Evolutionary conservation across 1,284 basidiomycete genomes (phyloP).

Genomic region (Mycena sp.): DNA sequence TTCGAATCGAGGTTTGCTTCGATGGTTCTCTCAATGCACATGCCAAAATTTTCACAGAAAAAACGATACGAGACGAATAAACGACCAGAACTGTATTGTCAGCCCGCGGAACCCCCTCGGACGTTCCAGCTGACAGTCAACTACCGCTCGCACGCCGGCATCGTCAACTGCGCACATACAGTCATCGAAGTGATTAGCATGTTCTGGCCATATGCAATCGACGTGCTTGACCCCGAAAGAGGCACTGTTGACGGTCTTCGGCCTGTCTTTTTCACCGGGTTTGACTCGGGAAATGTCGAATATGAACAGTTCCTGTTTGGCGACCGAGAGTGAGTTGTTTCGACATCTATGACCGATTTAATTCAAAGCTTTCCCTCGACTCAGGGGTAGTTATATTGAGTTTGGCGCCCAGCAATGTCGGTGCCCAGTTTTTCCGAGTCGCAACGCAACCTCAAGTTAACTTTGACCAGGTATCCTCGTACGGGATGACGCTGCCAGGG

Average conservation of each 20-base stretch:
- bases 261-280: conserved; percentile 67
- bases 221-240: conserved; percentile 63
- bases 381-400: conserved; percentile 62
- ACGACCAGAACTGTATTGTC: conserved; percentile 14
- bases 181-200: conserved; percentile 66
- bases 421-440: conserved; percentile 19
- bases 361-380: not conserved
- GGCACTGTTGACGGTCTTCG: conserved; percentile 66
- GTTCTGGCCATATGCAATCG: conserved; percentile 77
- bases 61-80: conserved; percentile 17
- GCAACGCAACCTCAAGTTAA: not conserved
- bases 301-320: conserved; percentile 70
- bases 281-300: conserved; percentile 61
- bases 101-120: conserved; percentile 45
- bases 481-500: conserved; percentile 61
- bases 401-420: conserved; percentile 76
- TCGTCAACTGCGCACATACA: conserved; percentile 71
- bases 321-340: conserved; percentile 39
- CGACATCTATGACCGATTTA: not conserved
- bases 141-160: conserved; percentile 77
- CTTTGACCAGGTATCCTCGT: conserved; percentile 70
- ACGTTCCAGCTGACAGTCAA: conserved; percentile 72
- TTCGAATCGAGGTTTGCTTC: conserved; percentile 60
- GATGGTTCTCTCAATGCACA: not conserved
- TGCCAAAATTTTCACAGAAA: conserved; percentile 7